These are phyloP conservation scores for Pseudogymnoascus verrucosus DNA, from an alignment of 2,329 filamentous ascomycete genomes.

Conservation along the genomic window DNA sequence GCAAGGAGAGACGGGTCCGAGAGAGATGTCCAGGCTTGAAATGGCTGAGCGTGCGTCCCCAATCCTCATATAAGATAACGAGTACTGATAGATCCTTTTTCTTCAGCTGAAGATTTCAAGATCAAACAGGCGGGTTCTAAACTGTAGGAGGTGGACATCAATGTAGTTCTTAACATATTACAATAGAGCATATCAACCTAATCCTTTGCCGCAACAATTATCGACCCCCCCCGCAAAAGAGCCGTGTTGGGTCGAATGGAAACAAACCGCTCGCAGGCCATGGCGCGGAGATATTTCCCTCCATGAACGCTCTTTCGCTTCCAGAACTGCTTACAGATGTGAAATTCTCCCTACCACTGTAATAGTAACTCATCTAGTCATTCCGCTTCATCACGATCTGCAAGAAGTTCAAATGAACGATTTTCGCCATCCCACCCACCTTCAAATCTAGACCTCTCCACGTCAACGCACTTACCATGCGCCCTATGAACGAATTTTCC, in stretches of 20 bases:
- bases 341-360: background rate
- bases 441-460: too few species aligned
- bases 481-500: too few species aligned
- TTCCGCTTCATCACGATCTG: background rate
- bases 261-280: background rate
- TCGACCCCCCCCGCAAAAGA: too few species aligned
- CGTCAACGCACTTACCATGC: too few species aligned
- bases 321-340: background rate
- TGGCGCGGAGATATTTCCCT: background rate
- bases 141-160: background rate
- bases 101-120: background rate
- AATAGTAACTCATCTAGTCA: background rate
- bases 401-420: too few species aligned
- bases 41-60: constrained; percentile 3
- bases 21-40: constrained; percentile 21
- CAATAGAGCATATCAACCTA: background rate
- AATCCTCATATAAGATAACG: background rate
- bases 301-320: background rate
- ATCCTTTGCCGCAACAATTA: background rate
- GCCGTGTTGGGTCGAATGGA: background rate
- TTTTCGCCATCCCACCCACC: too few species aligned
- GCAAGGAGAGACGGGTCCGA: constrained; percentile 24
- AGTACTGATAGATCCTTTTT: background rate
- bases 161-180: background rate
- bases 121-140: background rate